Evolutionary conservation across 2,329 filamentous ascomycete genomes (phyloP).

Genomic region (Reticulascus tulasneorum): DNA sequence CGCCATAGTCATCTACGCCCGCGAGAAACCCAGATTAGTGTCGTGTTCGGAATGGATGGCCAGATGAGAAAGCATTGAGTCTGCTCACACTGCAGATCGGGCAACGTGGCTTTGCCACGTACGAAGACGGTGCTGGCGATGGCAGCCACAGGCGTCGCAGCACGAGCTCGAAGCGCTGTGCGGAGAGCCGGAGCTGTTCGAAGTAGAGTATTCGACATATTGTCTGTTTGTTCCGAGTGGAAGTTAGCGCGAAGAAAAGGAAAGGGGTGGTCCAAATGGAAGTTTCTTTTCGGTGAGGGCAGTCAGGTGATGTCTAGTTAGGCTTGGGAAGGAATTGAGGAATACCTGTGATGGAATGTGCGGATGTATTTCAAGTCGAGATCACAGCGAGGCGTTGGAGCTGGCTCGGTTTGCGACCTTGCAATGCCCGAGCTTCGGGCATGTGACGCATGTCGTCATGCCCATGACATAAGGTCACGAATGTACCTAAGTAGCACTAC

Average conservation of each 20-base stretch:
- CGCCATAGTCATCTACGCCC: slow-evolving; percentile 85
- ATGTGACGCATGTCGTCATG: too few relatives aligned
- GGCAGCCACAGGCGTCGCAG: slow-evolving; percentile 56
- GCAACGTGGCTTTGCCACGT: slow-evolving; percentile 86
- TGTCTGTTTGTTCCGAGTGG: slow-evolving; percentile 18
- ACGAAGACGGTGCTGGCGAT: slow-evolving; percentile 72
- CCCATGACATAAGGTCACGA: too few relatives aligned
- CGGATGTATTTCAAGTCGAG: too few relatives aligned
- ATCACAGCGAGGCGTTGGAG: too few relatives aligned
- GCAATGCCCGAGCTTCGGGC: too few relatives aligned
- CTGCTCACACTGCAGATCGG: slow-evolving; percentile 65
- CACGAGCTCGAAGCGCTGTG: slow-evolving; percentile 65
- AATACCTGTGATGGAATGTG: too few relatives aligned
- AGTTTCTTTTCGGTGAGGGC: too few relatives aligned
- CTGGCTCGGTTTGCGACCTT: too few relatives aligned
- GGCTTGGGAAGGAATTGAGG: too few relatives aligned
- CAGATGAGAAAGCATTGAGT: background rate
- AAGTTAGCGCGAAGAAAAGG: background rate
- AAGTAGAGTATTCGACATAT: slow-evolving; percentile 74
- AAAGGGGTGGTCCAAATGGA: background rate
- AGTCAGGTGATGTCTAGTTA: too few relatives aligned
- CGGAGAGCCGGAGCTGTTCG: slow-evolving; percentile 65
- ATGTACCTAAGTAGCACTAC: too few relatives aligned
- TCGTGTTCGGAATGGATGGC: background rate
- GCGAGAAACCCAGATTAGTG: background rate